Evolutionary conservation across 1,139 yeast genomes (phyloP).

Genomic region (Blastobotrys arbuscula): DNA sequence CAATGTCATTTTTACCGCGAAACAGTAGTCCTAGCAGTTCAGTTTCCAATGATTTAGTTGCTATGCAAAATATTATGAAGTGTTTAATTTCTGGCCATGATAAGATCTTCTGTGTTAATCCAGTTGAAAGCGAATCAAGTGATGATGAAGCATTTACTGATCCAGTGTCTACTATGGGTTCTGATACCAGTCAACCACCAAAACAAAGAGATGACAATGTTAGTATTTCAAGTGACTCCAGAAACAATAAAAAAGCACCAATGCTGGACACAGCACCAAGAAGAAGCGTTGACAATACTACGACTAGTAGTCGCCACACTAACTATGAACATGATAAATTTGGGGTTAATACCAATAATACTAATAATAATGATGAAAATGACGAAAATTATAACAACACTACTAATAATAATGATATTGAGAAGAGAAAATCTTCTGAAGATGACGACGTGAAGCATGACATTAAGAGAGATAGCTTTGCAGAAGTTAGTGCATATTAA

Average conservation of each 20-base stretch:
- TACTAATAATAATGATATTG: not conserved
- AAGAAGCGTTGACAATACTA: not conserved
- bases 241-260: not conserved
- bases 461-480: slow-evolving; percentile 26
- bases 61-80: slow-evolving; percentile 38
- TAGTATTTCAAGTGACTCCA: too few relatives aligned
- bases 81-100: slow-evolving; percentile 32
- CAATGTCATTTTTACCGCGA: slow-evolving; percentile 49
- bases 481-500: slow-evolving; percentile 31
- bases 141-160: not conserved
- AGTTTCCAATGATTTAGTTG: slow-evolving; percentile 30
- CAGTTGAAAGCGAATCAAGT: slow-evolving; percentile 3
- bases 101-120: slow-evolving; percentile 23
- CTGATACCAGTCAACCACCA: not conserved
- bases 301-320: not conserved
- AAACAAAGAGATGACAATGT: not conserved
- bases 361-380: not conserved
- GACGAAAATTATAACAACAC: not conserved
- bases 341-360: not conserved
- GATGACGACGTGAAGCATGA: slow-evolving; percentile 14
- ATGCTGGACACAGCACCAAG: not conserved
- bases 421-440: not conserved
- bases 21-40: slow-evolving; percentile 21
- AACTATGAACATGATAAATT: not conserved
- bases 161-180: not conserved